phyloP scores from a whole-genome alignment of 2,329 filamentous ascomycete species.

The Neonectria neomacrospora region DNA sequence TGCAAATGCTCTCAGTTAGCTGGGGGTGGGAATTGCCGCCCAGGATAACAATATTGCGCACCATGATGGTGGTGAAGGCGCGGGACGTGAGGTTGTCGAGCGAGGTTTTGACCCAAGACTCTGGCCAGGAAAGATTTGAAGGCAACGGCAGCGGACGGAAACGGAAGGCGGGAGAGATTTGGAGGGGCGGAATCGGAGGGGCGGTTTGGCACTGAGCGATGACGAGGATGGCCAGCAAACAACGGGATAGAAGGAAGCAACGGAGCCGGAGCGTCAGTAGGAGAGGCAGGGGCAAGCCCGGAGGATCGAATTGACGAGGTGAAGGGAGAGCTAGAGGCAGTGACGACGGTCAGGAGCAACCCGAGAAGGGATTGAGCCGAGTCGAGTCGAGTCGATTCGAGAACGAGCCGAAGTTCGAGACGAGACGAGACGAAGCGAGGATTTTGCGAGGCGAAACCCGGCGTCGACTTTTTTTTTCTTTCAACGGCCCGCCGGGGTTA shows the following conservation, averaged over 20 bases:
- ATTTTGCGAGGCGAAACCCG: conserved; percentile 36
- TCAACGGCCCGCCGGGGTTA: conserved; percentile 39
- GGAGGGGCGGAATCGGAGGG: conserved; percentile 46
- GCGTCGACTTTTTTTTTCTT: conserved; percentile 37
- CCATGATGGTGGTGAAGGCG: conserved; percentile 67
- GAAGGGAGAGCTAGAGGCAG: neutral
- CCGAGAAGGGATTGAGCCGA: conserved; percentile 33
- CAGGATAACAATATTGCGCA: conserved; percentile 93
- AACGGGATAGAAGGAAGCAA: conserved; percentile 26
- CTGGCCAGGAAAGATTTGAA: conserved; percentile 41
- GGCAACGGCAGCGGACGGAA: conserved; percentile 40
- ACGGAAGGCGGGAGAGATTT: conserved; percentile 39
- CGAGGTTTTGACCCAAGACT: conserved; percentile 20
- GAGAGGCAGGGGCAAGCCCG: neutral
- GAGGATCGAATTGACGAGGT: neutral
- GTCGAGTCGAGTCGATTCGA: conserved; percentile 32
- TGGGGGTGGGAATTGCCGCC: conserved; percentile 93
- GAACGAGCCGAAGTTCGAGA: conserved; percentile 30
- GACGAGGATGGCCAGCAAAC: conserved; percentile 25
- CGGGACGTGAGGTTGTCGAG: conserved; percentile 22
- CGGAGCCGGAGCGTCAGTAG: conserved; percentile 17
- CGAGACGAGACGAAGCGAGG: conserved; percentile 29
- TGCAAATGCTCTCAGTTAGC: conserved; percentile 87
- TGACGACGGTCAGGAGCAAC: conserved; percentile 20
- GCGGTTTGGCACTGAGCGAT: conserved; percentile 21